A percentile compares a stretch with the other conserved stretches of the same genome.
These are phyloP conservation scores for Torrubiella hemipterigena DNA, from an alignment of 2,329 filamentous ascomycete genomes.

Conservation along the genomic window DNA sequence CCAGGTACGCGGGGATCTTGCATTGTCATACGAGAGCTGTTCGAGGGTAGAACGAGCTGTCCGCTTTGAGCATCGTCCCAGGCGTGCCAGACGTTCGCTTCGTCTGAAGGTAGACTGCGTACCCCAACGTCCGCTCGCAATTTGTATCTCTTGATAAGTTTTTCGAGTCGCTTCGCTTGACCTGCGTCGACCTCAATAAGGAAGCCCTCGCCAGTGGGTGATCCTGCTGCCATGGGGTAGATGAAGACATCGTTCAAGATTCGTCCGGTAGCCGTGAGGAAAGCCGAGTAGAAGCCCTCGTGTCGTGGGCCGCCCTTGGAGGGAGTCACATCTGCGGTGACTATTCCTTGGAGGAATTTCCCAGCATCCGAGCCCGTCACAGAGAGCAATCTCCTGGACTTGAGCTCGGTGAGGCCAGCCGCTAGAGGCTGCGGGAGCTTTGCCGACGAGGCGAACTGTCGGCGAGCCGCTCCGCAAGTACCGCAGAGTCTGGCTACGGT, in stretches of 20 bases:
- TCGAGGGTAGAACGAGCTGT: too few species aligned
- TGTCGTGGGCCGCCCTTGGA: slow-evolving; percentile 20
- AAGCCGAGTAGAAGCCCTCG: slow-evolving; percentile 64
- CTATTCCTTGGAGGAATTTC: slow-evolving; percentile 78
- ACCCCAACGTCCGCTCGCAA: slow-evolving; percentile 68
- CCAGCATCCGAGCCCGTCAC: slow-evolving; percentile 68
- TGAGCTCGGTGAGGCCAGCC: slow-evolving; percentile 42
- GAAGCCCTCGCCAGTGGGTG: slow-evolving; percentile 26
- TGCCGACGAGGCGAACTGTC: slow-evolving; percentile 16
- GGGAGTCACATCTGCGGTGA: slow-evolving; percentile 48
- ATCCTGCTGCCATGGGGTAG: slow-evolving; percentile 45
- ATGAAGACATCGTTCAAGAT: slow-evolving; percentile 85
- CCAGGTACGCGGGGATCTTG: slow-evolving; percentile 41
- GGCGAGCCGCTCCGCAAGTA: too few species aligned
- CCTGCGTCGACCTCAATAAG: slow-evolving; percentile 72
- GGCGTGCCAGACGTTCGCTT: slow-evolving; percentile 58
- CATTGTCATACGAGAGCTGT: slow-evolving; percentile 24
- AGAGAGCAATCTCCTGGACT: slow-evolving; percentile 68
- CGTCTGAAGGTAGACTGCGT: slow-evolving; percentile 49
- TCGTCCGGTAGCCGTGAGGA: slow-evolving; percentile 75
- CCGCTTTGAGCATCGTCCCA: slow-evolving; percentile 45
- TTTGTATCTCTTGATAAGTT: slow-evolving; percentile 76
- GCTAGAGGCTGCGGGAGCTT: slow-evolving; percentile 28
- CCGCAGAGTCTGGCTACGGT: too few species aligned
- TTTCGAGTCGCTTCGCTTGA: slow-evolving; percentile 49